Percentiles rank a stretch among this genome's conserved stretches.
phyloP scores from a whole-genome alignment of 2,329 filamentous ascomycete species.

The Scytalidium lignicola region DNA sequence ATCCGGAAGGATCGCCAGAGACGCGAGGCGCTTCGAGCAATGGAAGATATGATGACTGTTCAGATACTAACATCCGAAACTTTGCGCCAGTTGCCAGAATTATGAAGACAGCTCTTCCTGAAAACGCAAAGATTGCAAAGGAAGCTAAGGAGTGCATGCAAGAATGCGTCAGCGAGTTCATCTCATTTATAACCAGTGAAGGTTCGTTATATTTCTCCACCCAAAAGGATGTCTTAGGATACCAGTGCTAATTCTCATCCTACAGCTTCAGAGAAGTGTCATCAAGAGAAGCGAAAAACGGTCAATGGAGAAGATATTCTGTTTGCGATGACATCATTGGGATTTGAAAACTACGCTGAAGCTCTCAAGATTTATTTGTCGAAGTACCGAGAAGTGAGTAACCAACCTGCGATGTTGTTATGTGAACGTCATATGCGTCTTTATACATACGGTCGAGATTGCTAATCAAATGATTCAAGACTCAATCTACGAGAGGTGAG shows the following conservation, averaged over 20 bases:
- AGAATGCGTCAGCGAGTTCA: constrained; percentile 99
- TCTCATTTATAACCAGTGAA: constrained; percentile 99
- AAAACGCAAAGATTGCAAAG: constrained; percentile 98
- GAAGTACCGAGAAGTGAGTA: constrained; percentile 92
- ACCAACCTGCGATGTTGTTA: constrained; percentile 38
- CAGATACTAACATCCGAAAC: constrained; percentile 91
- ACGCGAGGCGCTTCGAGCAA: constrained; percentile 40
- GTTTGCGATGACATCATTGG: constrained; percentile 97
- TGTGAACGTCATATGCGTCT: constrained; percentile 34
- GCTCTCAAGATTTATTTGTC: constrained; percentile 97
- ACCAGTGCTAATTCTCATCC: constrained; percentile 14
- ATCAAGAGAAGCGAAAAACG: constrained; percentile 98
- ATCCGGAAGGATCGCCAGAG: constrained; percentile 41
- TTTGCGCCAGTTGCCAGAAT: constrained; percentile 96
- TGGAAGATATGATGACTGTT: constrained; percentile 22
- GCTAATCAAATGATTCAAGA: constrained; percentile 43
- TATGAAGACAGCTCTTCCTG: constrained; percentile 96
- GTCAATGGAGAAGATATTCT: constrained; percentile 98
- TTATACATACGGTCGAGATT: constrained; percentile 3
- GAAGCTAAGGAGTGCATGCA: constrained; percentile 99
- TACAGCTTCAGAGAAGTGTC: constrained; percentile 95
- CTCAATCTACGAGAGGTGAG: constrained; percentile 69
- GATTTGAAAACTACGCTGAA: constrained; percentile 98
- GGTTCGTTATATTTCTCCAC: constrained; percentile 51
- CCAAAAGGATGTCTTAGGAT: neutral